phyloP scores from a whole-genome alignment of 352 stramenopile genomes.

The Phytophthora lateralis region DNA sequence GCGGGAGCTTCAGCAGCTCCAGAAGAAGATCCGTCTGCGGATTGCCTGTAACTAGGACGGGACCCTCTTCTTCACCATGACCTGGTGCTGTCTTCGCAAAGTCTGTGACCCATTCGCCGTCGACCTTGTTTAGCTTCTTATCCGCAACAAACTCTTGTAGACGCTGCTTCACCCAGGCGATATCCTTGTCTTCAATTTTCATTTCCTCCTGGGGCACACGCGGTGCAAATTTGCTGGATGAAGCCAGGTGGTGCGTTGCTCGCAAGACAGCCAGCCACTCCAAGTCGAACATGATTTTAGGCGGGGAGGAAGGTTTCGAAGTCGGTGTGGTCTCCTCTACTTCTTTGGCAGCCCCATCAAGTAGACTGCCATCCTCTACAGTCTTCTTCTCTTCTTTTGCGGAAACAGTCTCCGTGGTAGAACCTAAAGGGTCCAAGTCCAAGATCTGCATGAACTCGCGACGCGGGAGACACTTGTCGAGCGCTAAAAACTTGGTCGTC shows the following conservation, averaged over 20 bases:
- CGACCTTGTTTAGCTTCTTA: slow-evolving; percentile 55
- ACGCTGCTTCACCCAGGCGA: slow-evolving; percentile 71
- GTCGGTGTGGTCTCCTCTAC: slow-evolving; percentile 6
- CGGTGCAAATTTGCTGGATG: slow-evolving; percentile 61
- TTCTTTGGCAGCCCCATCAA: slow-evolving; percentile 1
- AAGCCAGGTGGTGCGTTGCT: slow-evolving; percentile 91
- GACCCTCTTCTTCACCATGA: slow-evolving; percentile 51
- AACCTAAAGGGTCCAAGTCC: slow-evolving; percentile 50
- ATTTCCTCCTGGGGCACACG: slow-evolving; percentile 78
- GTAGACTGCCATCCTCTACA: slow-evolving; percentile 1
- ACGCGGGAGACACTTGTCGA: slow-evolving; percentile 99
- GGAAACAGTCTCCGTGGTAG: slow-evolving; percentile 1
- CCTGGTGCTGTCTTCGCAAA: slow-evolving; percentile 81
- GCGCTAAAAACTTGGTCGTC: slow-evolving; percentile 66
- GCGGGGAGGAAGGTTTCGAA: slow-evolving; percentile 10
- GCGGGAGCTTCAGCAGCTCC: slow-evolving; percentile 91
- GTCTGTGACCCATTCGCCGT: slow-evolving; percentile 73
- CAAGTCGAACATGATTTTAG: slow-evolving; percentile 92
- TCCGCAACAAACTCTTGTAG: slow-evolving; percentile 54
- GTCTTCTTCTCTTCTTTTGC: slow-evolving; percentile 8
- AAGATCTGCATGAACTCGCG: slow-evolving; percentile 96
- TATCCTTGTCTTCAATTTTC: slow-evolving; percentile 75
- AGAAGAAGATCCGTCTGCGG: slow-evolving; percentile 96
- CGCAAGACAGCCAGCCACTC: slow-evolving; percentile 95
- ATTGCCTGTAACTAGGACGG: slow-evolving; percentile 75